Evolutionary conservation across 2,329 filamentous ascomycete species (phyloP).

Genomic region (Clathrospora elynae): DNA sequence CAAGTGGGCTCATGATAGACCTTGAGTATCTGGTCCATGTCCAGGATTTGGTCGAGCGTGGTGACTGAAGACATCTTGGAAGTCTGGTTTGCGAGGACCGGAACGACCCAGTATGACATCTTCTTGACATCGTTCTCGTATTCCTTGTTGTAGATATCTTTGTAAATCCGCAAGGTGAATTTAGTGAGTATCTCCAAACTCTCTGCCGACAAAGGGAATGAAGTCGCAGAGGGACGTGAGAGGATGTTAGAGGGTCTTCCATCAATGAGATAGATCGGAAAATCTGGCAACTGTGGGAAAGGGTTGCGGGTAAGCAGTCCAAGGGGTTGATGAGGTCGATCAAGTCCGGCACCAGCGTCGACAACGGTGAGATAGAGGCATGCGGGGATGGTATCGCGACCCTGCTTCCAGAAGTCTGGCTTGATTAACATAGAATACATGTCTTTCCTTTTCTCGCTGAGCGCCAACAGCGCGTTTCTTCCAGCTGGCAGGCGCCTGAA

Average conservation of each 20-base stretch:
- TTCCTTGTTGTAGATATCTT: conserved; percentile 86
- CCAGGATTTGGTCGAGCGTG: conserved; percentile 53
- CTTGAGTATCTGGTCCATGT: conserved; percentile 64
- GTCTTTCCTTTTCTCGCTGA: conserved; percentile 76
- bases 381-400: conserved; percentile 53
- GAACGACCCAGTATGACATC: conserved; percentile 84
- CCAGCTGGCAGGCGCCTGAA: conserved; percentile 74
- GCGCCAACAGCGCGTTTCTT: conserved; percentile 83
- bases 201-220: conserved; percentile 53
- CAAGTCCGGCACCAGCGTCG: conserved; percentile 64
- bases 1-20: conserved; percentile 50
- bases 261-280: conserved; percentile 74
- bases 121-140: conserved; percentile 68
- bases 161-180: conserved; percentile 78
- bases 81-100: conserved; percentile 47
- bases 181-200: conserved; percentile 63
- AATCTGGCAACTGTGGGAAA: conserved; percentile 68
- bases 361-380: conserved; percentile 67
- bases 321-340: conserved; percentile 65
- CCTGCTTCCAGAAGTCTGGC: conserved; percentile 70
- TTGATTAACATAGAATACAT: conserved; percentile 80
- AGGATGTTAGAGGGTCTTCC: conserved; percentile 64
- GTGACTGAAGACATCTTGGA: background rate
- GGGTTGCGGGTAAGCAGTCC: conserved; percentile 70
- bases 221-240: conserved; percentile 52